phyloP scores from a whole-genome alignment of 768 basidiomycete genomes.

The Tricholomella constricta region DNA sequence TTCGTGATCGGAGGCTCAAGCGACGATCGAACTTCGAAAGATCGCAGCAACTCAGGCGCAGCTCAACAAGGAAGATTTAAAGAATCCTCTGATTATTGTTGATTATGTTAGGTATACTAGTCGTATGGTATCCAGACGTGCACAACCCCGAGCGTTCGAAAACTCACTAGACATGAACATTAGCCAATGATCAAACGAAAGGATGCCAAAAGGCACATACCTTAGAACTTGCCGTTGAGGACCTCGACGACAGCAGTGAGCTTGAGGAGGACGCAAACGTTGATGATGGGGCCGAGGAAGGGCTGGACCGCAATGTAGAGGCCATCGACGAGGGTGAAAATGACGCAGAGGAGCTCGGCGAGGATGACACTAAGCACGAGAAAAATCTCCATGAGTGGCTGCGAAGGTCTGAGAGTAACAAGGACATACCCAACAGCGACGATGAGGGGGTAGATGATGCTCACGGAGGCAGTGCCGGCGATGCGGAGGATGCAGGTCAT shows the following conservation, averaged over 20 bases:
- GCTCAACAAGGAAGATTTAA: too few relatives aligned
- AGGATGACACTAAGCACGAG: slow-evolving; percentile 2
- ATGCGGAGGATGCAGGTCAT: slow-evolving; percentile 5
- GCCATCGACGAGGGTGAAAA: slow-evolving; percentile 19
- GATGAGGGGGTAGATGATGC: slow-evolving; percentile 8
- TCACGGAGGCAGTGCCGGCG: slow-evolving; percentile 1
- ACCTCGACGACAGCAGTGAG: neutral
- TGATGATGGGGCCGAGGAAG: slow-evolving; percentile 15
- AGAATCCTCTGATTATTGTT: too few relatives aligned
- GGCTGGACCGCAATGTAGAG: slow-evolving; percentile 17
- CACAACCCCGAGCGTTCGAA: too few relatives aligned
- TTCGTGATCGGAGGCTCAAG: too few relatives aligned
- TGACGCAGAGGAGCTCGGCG: slow-evolving; percentile 7
- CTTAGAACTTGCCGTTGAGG: too few relatives aligned
- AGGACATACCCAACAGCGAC: slow-evolving; percentile 14
- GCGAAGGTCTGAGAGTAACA: neutral
- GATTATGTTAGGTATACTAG: too few relatives aligned
- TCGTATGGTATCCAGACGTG: too few relatives aligned
- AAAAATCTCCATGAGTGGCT: neutral
- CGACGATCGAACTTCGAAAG: too few relatives aligned
- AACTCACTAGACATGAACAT: too few relatives aligned
- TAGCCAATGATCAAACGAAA: too few relatives aligned
- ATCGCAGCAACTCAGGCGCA: too few relatives aligned
- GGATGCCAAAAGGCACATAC: too few relatives aligned
- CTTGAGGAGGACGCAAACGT: slow-evolving; percentile 15